Evolutionary conservation across 108 stramenopile genomes (phyloP), one percentile per base, ranked within the genome.

Genomic region (Skeletonema tropicum): DNA sequence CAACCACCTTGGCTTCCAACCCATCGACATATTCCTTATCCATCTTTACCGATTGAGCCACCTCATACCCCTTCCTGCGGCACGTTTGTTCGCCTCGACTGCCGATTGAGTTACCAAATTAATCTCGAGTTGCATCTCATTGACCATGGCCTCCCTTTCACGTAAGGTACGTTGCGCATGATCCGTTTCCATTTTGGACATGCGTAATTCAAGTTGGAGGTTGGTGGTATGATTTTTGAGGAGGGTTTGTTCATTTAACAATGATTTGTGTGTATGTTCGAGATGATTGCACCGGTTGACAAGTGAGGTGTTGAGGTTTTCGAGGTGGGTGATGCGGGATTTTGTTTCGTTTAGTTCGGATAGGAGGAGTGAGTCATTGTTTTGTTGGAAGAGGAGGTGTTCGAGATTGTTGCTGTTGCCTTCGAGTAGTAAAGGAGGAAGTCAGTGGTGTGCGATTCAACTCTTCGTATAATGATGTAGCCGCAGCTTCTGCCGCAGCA

Each of bases 121-220:
- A 39, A 95, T 88, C 70, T 95, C 94, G 46, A 95, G 79, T 73
- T 93, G 94, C 94, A 95, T 95, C 64, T 95, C 94, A 30, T 78
- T 77, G 31, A 95, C 62, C 15, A 76, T 83, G 17, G 90, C 86
- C 19, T 82, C 78, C 64, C 89, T 90, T 36, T 92, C 90, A 55
- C 91, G 85, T 62, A 90, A 68, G 57, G 83, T 74, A 11, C 90
- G 85, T 3, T 73, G 66, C 5, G 91, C 89, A 29, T 93, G 82
- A 36, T 93, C 94, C 8, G 92, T 89, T 78, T 95, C 94, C 88
- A 93, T 89, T 63, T 88, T 83, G 15, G 94, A 90, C 89, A 93
- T 92, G 35, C 88, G 87, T 14, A 93, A 58, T 73, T 93, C 94
- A 58, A 95, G 77, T 68, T 90, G 85, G 57, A 90, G 62, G 29